phyloP scores from a whole-genome alignment of 139 green algal genomes.

The Parachlorella kessleri region DNA sequence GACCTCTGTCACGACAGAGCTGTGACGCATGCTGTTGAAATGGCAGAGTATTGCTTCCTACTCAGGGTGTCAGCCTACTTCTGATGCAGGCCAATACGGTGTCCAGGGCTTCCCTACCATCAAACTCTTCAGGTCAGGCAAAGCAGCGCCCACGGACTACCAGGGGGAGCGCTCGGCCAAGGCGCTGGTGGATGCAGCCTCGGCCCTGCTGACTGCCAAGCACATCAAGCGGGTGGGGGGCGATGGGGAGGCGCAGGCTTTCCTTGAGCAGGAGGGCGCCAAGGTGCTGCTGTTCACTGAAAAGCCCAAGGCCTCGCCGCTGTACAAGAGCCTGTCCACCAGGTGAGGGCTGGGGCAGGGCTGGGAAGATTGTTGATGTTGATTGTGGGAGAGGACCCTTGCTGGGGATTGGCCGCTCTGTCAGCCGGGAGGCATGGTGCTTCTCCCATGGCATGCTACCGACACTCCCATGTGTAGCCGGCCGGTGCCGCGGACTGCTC shows the following conservation, averaged over 20 bases:
- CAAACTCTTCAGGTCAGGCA: conserved; percentile 35
- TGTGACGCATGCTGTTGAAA: too few relatives aligned
- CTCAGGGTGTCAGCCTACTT: too few relatives aligned
- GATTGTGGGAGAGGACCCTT: too few relatives aligned
- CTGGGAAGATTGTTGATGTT: too few relatives aligned
- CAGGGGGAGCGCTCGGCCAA: conserved; percentile 17
- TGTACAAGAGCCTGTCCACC: conserved; percentile 35
- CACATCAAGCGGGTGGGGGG: conserved; percentile 15
- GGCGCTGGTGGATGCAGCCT: conserved; percentile 5
- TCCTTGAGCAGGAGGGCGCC: conserved; percentile 9
- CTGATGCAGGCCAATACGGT: not conserved
- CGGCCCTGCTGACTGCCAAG: conserved; percentile 17
- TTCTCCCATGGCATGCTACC: too few relatives aligned
- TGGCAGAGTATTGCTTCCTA: too few relatives aligned
- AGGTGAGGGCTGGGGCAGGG: not conserved
- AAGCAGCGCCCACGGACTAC: conserved; percentile 1
- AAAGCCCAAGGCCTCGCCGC: conserved; percentile 17
- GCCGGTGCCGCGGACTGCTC: too few relatives aligned
- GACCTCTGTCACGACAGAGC: too few relatives aligned
- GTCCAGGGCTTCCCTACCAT: conserved; percentile 52
- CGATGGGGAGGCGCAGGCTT: conserved; percentile 14
- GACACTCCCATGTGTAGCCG: too few relatives aligned
- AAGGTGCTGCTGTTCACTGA: conserved; percentile 46
- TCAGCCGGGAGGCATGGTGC: too few relatives aligned
- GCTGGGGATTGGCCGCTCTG: too few relatives aligned